Conservation (phyloP, 75 land plant genomes). For the Selaginella tamariscina region DNA sequence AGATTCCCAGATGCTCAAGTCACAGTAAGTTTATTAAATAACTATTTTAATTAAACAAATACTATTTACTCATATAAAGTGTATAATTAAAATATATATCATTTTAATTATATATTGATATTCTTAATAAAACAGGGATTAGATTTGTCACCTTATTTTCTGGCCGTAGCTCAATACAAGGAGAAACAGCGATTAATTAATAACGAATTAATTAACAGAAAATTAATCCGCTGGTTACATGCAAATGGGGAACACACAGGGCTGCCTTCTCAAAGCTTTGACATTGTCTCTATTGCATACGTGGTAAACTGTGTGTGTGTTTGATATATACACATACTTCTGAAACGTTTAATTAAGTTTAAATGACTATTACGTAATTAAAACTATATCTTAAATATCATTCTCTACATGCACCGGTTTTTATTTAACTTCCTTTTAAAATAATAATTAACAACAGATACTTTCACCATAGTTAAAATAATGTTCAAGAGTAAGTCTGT, state of each 20-base stretch:
- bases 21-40: constrained; percentile 34
- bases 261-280: constrained; percentile 59
- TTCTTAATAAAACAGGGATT: constrained; percentile 45
- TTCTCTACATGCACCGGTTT: too few relatives aligned
- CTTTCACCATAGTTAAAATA: too few relatives aligned
- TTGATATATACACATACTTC: too few relatives aligned
- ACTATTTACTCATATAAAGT: background rate
- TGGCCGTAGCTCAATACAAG: constrained; percentile 74
- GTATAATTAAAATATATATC: too few relatives aligned
- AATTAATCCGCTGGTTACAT: constrained; percentile 64
- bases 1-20: constrained; percentile 58
- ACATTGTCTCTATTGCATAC: constrained; percentile 59
- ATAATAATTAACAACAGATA: too few relatives aligned
- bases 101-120: background rate
- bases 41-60: background rate
- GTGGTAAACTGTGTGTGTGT: constrained; percentile 64
- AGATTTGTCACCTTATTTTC: constrained; percentile 87
- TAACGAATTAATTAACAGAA: constrained; percentile 22
- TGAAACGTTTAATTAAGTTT: too few relatives aligned
- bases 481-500: too few relatives aligned
- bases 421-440: too few relatives aligned
- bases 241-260: constrained; percentile 80
- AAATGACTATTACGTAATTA: too few relatives aligned
- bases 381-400: too few relatives aligned
- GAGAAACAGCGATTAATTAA: constrained; percentile 36